Conservation (phyloP, 75 land plant species). For the Selaginella tamariscina region DNA sequence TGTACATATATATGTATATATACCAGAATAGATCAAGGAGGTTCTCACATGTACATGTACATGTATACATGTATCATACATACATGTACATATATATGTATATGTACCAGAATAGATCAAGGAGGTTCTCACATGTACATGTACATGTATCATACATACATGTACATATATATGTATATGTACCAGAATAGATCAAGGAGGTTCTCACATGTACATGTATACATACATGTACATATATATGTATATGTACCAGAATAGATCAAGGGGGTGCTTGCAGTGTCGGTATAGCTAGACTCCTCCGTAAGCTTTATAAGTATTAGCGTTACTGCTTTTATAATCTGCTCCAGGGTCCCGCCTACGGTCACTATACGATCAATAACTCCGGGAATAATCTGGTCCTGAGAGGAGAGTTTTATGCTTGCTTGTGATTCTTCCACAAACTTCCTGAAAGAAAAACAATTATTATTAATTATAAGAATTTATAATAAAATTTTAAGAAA, state of each 20-base stretch:
- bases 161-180: too few species aligned
- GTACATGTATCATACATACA: too few species aligned
- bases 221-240: too few species aligned
- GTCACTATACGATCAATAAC: conserved; percentile 63
- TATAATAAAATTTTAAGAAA: not conserved
- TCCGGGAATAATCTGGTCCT: conserved; percentile 41
- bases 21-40: too few species aligned
- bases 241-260: conserved; percentile 68
- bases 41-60: too few species aligned
- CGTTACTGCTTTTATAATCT: conserved; percentile 50
- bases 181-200: too few species aligned
- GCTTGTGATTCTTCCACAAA: conserved; percentile 69
- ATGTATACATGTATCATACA: too few species aligned
- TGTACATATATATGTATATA: too few species aligned
- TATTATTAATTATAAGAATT: not conserved
- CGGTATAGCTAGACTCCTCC: conserved; percentile 59
- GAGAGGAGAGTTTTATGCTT: conserved; percentile 70
- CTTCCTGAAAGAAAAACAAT: conserved; percentile 31
- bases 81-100: too few species aligned
- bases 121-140: too few species aligned
- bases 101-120: too few species aligned
- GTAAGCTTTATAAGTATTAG: conserved; percentile 49
- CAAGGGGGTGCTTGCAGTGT: conserved; percentile 41
- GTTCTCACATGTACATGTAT: too few species aligned
- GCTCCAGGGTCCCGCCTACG: conserved; percentile 46